Percentiles rank a stretch among this genome's conserved stretches.
These are phyloP conservation scores for Angomonas deanei DNA, from an alignment of 208 protist genomes.

Conservation along the genomic window DNA sequence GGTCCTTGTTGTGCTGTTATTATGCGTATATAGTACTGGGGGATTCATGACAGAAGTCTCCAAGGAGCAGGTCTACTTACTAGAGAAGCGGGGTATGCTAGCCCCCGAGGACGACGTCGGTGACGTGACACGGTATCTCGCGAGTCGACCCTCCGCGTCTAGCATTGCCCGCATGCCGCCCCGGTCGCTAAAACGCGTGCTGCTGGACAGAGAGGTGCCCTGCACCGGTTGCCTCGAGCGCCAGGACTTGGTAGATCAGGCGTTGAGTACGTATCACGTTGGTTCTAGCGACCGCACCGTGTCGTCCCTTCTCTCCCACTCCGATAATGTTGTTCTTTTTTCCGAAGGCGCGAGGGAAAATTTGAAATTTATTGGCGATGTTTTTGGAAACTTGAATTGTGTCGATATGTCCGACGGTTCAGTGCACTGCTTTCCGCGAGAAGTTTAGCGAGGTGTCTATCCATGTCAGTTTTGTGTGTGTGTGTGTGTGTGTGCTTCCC, in stretches of 20 bases:
- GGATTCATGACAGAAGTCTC: neutral
- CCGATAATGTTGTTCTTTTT: neutral
- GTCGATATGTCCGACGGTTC: neutral
- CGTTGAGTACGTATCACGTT: neutral
- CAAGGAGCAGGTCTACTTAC: neutral
- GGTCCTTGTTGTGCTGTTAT: no score
- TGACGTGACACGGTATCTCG: neutral
- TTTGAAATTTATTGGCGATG: neutral
- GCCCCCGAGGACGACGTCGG: neutral
- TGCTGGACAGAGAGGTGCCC: neutral
- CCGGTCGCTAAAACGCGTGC: neutral
- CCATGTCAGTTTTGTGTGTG: no score
- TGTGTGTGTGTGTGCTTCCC: neutral
- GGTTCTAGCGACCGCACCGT: neutral
- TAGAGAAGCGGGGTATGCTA: neutral
- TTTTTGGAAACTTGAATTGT: neutral
- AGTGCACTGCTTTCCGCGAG: neutral
- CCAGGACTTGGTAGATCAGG: neutral
- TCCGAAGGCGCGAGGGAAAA: neutral
- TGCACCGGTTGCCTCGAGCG: slow-evolving; percentile 1
- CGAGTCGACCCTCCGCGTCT: neutral
- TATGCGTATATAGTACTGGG: neutral
- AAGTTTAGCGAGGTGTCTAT: no score
- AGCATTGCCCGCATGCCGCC: neutral
- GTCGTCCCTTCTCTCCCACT: neutral